Base-by-base conservation (phyloP, 2,329 filamentous ascomycete genomes). In the Aspergillus sp. region DNA sequence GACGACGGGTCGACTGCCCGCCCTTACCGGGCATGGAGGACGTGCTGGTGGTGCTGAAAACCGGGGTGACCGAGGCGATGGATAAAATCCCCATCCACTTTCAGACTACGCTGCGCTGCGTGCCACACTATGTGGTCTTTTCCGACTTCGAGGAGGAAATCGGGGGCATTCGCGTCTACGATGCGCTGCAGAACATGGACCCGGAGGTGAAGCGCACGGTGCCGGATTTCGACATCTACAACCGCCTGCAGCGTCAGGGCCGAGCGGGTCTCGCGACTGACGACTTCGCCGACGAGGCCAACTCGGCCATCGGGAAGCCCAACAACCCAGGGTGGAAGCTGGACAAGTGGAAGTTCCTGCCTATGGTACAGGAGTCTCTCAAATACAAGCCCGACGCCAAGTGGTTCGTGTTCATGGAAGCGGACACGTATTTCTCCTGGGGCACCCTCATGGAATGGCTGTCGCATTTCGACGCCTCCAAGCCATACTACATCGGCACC, bases 391-490 rank as follows among this genome's bases (percentile, higher is more conserved):
- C 80, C 2, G 71, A 83, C 26, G 80, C 81, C 49, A 82, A 81
- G 56, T 87, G 84, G 84, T 87, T 80, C 61, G 74, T 85, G 57
- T 87, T 87, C 68, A 80, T 85, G 51, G 84, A 86, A 64, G 80
- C 82, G 0, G 85, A 87, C 66, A 86, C 84, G 0, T 86, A 84
- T 63, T 69, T 86, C 46, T 74, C 84, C 10, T 84, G 84, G 76
- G 73, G 78, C 36, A 84, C 83, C 32, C 64, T 86, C 46, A 66
- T 85, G 16, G 71, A 77, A 24, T 87, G 83, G 82, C 75, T 87
- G 22, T 73, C 75, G 18, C 73, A 78, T 22, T 80, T 83, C 62
- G 80, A 87, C 67, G 63, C 80, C 2, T 70, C 68, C 2, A 69
- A 82, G 59, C 80, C 81, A 5, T 72, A 76, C 51, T 87, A 86